Evolutionary conservation across 192 early-diverging fungal species (phyloP), one percentile per base, ranked within the genome.

Genomic region (Coemansia sp.): DNA sequence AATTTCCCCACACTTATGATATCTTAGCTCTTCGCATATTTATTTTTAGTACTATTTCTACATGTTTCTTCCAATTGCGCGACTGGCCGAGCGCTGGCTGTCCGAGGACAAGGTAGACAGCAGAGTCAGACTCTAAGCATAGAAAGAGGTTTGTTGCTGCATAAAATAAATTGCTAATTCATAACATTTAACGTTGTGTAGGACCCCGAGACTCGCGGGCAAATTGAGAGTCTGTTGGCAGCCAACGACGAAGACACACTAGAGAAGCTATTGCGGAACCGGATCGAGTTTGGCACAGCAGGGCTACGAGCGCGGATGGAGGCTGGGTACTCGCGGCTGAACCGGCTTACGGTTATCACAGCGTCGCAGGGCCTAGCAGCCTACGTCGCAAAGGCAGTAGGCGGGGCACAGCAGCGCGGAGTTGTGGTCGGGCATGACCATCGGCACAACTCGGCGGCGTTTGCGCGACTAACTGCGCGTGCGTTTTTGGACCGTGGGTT

Each of bases 391-490:
- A 76, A 85, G 65, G 71, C 78, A 33, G 88, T 91, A 8, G 69
- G 83, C 39, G 66, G 88, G 53, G 89, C 90, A 22, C 79, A 76
- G 65, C 71, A 71, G n/a, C 88, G 87, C 62, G 95, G 95, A 46
- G 87, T 98, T 18, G 95, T 98, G 11, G 87, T 98, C 57, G 95
- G 95, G 43, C 92, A 96, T 72, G 96, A 98, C 80, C 95, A 97
- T 80, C 89, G 96, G n/a, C 89, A 95, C 78, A 89, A 94, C 73
- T 96, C 95, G 11, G 72, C 81, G 15, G 78, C 78, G 41, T 98
- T 97, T 87, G 94, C 95, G 22, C 86, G 83, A 11, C 76, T 95
- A 27, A 91, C 95, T 0, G 95, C 92, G 3, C 91, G 90, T 18
- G 91, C 92, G 7, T 97, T 98, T 67, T 53, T 96, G 46, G 83